Base-by-base conservation (phyloP, 805 yeast genomes). In the Ogataea degrootiae region DNA sequence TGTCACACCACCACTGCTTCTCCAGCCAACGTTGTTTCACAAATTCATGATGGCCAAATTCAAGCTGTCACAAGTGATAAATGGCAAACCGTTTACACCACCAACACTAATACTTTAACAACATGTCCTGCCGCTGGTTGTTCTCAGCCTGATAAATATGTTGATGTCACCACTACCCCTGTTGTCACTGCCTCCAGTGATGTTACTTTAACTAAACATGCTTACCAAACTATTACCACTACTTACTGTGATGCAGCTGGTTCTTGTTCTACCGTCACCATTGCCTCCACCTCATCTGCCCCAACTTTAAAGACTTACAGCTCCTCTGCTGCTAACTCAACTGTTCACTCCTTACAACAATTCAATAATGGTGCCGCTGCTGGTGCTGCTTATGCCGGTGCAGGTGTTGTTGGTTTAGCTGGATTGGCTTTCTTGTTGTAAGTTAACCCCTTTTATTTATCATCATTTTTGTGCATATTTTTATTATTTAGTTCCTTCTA, bases 181-280 rank as follows among this genome's bases (percentile, higher is more conserved):
- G 62, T 67, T 42, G 72, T 67, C 48, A 69, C 74, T 44, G 64
- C 61, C 33, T 63, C 73, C 40, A 63, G 68, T 38, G 74, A 69
- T 58, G 60, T 69, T 44, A 71, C 77, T 48, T 52, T 65, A 54
- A 66, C 71, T 33, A 60, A 72, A 15, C 48, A 40, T 51, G 37
- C 39, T 6, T 56, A 52, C 49, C 47, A 51, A 36, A 56, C 70
- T 48, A 64, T 56, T 39, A 50, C 51, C 34, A 35, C 54, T 36
- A 51, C 57, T 36, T 36, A 40, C 47, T 48, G 55, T 40, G 47
- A 46, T 36, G 12, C 37, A n/a, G 34, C 46, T 34, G 53, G 50
- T 12, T 21, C 38, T 9, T 46, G 51, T 41, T 38, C 40, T 43
- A 46, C 53, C 11, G n/a, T 21, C 12, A 45, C 49, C 21, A 41